A percentile compares a stretch with the other conserved stretches of the same genome.
phyloP scores from a whole-genome alignment of 2,329 filamentous ascomycete genomes.

The Ophiognomonia clavigignenti-juglandacearum region DNA sequence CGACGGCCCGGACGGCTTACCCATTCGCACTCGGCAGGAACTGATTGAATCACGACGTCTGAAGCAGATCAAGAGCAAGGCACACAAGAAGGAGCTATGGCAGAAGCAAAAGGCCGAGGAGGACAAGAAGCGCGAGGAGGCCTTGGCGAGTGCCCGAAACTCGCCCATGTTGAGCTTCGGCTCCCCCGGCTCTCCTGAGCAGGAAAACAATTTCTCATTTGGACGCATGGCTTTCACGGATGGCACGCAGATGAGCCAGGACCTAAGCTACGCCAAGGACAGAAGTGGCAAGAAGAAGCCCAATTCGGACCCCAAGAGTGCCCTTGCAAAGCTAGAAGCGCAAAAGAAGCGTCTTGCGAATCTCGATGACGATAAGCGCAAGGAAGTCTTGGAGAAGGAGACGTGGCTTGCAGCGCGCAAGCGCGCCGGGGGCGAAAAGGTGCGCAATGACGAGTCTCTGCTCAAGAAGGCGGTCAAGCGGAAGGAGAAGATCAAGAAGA shows the following conservation, averaged over 20 bases:
- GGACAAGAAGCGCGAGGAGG: slow-evolving; percentile 59
- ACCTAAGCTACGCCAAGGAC: slow-evolving; percentile 54
- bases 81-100: slow-evolving; percentile 82
- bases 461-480: slow-evolving; percentile 94
- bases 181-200: slow-evolving; percentile 28
- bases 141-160: slow-evolving; percentile 53
- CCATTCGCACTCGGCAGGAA: slow-evolving; percentile 82
- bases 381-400: slow-evolving; percentile 89
- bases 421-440: slow-evolving; percentile 81
- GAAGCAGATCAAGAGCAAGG: slow-evolving; percentile 82
- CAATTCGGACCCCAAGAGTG: slow-evolving; percentile 77
- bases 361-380: slow-evolving; percentile 75
- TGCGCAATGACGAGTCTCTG: slow-evolving; percentile 78
- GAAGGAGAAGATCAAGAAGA: slow-evolving; percentile 84
- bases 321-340: slow-evolving; percentile 79
- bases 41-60: slow-evolving; percentile 83
- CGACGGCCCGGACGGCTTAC: slow-evolving; percentile 74
- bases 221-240: slow-evolving; percentile 88
- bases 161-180: slow-evolving; percentile 52
- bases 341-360: slow-evolving; percentile 75
- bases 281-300: slow-evolving; percentile 64
- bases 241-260: slow-evolving; percentile 72
- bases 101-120: slow-evolving; percentile 76
- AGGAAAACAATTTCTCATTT: slow-evolving; percentile 72
- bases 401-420: slow-evolving; percentile 88